Evolutionary conservation across 106 monocot species (phyloP).

Genomic region (Posidonia australis): DNA sequence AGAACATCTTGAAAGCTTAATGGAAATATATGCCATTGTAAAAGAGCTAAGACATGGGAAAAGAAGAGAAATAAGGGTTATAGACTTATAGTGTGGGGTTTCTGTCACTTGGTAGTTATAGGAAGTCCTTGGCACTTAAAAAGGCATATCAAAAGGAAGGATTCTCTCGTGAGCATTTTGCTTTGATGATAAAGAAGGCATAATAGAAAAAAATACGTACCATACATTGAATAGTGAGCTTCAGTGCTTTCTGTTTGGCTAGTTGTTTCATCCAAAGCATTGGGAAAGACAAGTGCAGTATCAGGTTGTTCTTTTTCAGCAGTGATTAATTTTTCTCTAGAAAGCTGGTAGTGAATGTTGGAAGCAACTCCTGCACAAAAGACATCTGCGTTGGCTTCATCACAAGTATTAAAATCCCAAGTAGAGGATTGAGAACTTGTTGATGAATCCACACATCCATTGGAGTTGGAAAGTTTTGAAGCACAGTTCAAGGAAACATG

Average conservation of each 20-base stretch:
- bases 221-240: not conserved
- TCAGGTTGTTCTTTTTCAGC: not conserved
- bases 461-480: not conserved
- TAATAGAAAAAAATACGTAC: not conserved
- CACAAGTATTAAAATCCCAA: not conserved
- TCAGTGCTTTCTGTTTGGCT: constrained; percentile 2
- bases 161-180: not conserved
- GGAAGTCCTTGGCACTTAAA: no score
- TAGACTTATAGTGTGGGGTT: no score
- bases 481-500: no score
- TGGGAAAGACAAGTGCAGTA: not conserved
- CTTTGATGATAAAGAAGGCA: not conserved
- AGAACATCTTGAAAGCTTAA: not conserved
- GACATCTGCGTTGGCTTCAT: not conserved
- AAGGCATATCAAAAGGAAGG: no score
- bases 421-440: not conserved
- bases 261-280: constrained; percentile 1
- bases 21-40: no score
- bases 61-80: no score
- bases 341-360: not conserved
- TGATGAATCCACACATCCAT: not conserved
- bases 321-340: not conserved
- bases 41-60: no score
- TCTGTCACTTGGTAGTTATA: no score
- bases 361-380: not conserved